These are phyloP conservation scores for Gymnopus androsaceus DNA, from an alignment of 1,284 basidiomycete genomes.

Conservation along the genomic window DNA sequence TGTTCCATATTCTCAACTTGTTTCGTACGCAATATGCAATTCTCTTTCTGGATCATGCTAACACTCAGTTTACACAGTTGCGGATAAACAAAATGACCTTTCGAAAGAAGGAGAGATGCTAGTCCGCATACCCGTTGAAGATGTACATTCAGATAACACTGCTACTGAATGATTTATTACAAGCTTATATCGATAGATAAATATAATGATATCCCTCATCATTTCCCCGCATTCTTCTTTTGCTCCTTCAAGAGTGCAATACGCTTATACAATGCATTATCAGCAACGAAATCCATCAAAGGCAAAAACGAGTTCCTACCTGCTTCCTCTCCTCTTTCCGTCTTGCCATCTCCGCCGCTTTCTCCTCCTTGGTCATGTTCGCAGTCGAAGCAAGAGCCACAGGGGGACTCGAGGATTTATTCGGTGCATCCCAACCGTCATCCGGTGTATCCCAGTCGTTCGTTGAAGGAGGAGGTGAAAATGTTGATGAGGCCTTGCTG, in stretches of 20 bases:
- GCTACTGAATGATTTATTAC: slow-evolving; percentile 3
- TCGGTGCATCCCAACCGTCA: slow-evolving; percentile 22
- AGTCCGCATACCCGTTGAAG: slow-evolving; percentile 67
- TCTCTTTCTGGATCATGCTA: background rate
- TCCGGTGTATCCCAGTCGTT: slow-evolving; percentile 23
- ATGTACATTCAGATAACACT: slow-evolving; percentile 32
- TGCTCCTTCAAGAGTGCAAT: slow-evolving; percentile 73
- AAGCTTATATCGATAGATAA: too few species aligned
- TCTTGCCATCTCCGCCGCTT: slow-evolving; percentile 84
- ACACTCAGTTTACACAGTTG: slow-evolving; percentile 35
- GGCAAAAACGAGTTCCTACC: slow-evolving; percentile 40
- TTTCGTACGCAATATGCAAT: slow-evolving; percentile 52
- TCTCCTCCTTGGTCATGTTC: slow-evolving; percentile 81
- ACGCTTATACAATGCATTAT: slow-evolving; percentile 41
- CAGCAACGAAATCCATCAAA: background rate
- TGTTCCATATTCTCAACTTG: slow-evolving; percentile 72
- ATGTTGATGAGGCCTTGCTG: slow-evolving; percentile 16
- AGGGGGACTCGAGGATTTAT: slow-evolving; percentile 20
- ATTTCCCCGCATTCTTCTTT: slow-evolving; percentile 46
- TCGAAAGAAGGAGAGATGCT: slow-evolving; percentile 39
- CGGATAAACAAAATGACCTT: slow-evolving; percentile 26
- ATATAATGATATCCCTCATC: slow-evolving; percentile 10
- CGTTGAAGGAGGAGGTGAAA: slow-evolving; percentile 11
- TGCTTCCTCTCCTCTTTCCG: slow-evolving; percentile 86
- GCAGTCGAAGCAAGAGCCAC: slow-evolving; percentile 30